A percentile compares a stretch with the other conserved stretches of the same genome.
Evolutionary conservation across 176 grass and related monocot genomes (phyloP).

Genomic region (Oryza punctata): DNA sequence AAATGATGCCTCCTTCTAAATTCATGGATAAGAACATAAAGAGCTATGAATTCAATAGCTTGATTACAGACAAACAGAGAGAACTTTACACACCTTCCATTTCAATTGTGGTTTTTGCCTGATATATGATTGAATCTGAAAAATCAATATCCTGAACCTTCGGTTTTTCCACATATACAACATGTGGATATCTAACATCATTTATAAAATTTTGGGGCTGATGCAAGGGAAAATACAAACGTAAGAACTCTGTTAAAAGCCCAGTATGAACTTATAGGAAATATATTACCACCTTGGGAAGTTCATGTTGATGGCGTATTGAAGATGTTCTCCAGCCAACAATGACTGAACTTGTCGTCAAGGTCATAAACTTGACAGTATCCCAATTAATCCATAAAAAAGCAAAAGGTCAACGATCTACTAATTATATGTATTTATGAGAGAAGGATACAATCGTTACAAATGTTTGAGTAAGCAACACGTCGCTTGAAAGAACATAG

Average conservation of each 20-base stretch:
- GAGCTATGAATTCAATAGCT: not conserved
- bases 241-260: conserved; percentile 31
- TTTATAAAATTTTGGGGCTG: conserved; percentile 67
- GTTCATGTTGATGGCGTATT: conserved; percentile 69
- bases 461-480: conserved; percentile 91
- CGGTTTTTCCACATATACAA: conserved; percentile 73
- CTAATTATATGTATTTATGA: conserved; percentile 21
- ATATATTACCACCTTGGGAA: conserved; percentile 81
- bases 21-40: not conserved
- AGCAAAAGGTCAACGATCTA: not conserved
- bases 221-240: conserved; percentile 45
- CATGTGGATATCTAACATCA: conserved; percentile 69
- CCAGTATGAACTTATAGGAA: not conserved
- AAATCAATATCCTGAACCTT: conserved; percentile 54
- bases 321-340: conserved; percentile 96
- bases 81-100: conserved; percentile 69
- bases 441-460: conserved; percentile 86
- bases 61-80: not conserved
- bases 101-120: conserved; percentile 63
- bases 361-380: conserved; percentile 25
- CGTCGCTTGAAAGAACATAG: conserved; percentile 72
- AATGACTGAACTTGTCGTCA: conserved; percentile 68
- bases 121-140: conserved; percentile 53
- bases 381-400: conserved; percentile 36
- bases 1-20: not conserved